These are phyloP conservation scores for Gossypium gossypioides DNA, from an alignment of 441 rosid genomes.

Conservation along the genomic window DNA sequence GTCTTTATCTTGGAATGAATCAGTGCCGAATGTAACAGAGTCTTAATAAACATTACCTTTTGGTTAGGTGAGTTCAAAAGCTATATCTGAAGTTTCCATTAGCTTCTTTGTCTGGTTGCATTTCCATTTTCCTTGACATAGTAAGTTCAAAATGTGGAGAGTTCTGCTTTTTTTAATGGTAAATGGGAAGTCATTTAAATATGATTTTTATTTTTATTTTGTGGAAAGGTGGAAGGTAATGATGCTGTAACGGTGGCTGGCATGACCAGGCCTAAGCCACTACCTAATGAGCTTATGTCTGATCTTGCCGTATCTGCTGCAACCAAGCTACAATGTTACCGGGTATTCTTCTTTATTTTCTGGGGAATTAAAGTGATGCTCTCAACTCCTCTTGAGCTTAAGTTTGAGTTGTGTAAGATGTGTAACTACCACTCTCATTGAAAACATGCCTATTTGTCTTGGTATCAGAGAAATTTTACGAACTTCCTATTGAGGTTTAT, in stretches of 20 bases:
- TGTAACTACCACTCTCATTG: not conserved
- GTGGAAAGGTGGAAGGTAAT: conserved; percentile 65
- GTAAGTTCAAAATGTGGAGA: not conserved
- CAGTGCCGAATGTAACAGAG: not conserved
- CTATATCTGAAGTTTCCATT: not conserved
- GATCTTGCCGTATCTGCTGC: conserved; percentile 83
- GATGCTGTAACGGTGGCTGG: conserved; percentile 81
- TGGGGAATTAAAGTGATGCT: not conserved
- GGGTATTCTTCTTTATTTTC: conserved; percentile 35
- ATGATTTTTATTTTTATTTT: conserved; percentile 8
- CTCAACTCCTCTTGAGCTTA: not conserved
- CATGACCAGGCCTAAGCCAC: conserved; percentile 71
- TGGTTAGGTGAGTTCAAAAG: not conserved
- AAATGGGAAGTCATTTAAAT: conserved; percentile 2
- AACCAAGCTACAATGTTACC: conserved; percentile 75
- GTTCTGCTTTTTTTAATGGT: not conserved
- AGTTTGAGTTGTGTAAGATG: not conserved
- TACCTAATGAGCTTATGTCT: conserved; percentile 58
- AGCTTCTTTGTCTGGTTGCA: not conserved
- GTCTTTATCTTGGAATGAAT: not conserved
- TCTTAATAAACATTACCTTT: not conserved
- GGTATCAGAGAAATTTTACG: conserved; percentile 6
- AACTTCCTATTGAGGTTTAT: conserved; percentile 7
- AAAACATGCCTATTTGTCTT: not conserved
- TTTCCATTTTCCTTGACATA: not conserved